Conservation (phyloP, 768 basidiomycete genomes). For the Lepiota venenata region DNA sequence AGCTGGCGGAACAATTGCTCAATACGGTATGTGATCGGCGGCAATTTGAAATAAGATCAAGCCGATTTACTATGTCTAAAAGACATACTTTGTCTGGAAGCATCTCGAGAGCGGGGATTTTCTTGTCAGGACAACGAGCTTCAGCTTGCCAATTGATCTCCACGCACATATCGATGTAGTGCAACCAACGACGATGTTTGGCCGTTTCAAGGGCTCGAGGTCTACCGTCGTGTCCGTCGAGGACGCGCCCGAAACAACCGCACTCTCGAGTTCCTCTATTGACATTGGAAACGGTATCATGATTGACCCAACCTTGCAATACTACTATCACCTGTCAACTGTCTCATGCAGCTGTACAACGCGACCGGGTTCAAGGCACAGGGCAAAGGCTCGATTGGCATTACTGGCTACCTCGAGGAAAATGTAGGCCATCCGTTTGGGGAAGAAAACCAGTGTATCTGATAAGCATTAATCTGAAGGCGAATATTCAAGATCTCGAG, state of each 20-base stretch:
- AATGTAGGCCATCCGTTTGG: neutral
- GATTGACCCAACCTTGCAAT: slow-evolving; percentile 48
- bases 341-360: slow-evolving; percentile 54
- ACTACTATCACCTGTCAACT: slow-evolving; percentile 44
- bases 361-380: slow-evolving; percentile 40
- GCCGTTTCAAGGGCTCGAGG: slow-evolving; percentile 42
- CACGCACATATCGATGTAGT: slow-evolving; percentile 62
- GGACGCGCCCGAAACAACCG: slow-evolving; percentile 18
- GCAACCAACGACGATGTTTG: slow-evolving; percentile 70
- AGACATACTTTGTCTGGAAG: slow-evolving; percentile 57
- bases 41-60: neutral
- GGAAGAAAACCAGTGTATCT: neutral
- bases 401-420: slow-evolving; percentile 45
- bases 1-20: slow-evolving; percentile 63
- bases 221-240: slow-evolving; percentile 35
- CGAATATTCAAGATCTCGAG: slow-evolving; percentile 48
- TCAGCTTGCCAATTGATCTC: slow-evolving; percentile 56
- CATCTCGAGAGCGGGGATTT: slow-evolving; percentile 44
- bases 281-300: slow-evolving; percentile 29
- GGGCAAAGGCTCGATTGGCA: slow-evolving; percentile 44
- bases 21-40: slow-evolving; percentile 35
- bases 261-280: slow-evolving; percentile 16
- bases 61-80: neutral
- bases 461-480: slow-evolving; percentile 10
- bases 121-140: slow-evolving; percentile 59